Base-by-base conservation (phyloP, 2,329 filamentous ascomycete genomes). In the Arthrobotrys sinensis region DNA sequence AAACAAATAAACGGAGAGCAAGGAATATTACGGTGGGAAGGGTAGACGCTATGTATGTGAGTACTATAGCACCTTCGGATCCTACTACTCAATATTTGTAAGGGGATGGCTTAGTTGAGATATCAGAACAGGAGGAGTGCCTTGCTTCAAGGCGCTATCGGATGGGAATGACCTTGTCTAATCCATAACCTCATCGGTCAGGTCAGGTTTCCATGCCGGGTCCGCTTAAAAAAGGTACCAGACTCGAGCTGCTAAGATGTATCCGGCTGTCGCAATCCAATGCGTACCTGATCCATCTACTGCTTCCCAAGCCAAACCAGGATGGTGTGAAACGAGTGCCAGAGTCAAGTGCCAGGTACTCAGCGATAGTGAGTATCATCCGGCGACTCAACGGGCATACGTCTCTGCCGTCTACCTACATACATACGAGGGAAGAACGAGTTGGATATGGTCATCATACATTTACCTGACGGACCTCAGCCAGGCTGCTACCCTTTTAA, bases 201-300 rank as follows among this genome's bases (percentile, higher is more conserved):
- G 57, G 68, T 65, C 57, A 64, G 52, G 50, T 60, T 40, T 52
- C 46, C 16, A 48, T 50, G 34, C 68, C 53, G 57, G 69, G 69
- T 73, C 69, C 69, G 69, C 69, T 60, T 73, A 50, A 73, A 73
- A 73, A 73, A 73, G 69, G 69, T 73, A 73, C 69, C 69, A 45
- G 48, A 73, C 46, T 73, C 69, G 69, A 73, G 69, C 40, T 73
- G 69, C 69, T 57, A 57, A 73, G 38, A 66, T 65, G 69, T 73
- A 73, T 73, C 55, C 69, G 69, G 69, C 50, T 60, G 60, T 73
- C 69, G 69, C 69, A 65, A 73, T 73, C 69, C 69, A 73, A 73
- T 73, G 69, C 69, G 69, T 73, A 57, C 69, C 69, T 73, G 69
- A 72, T 65, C 68, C 32, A 72, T 64, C 68, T 46, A 43, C 64